Base-by-base conservation (phyloP, 495 filamentous ascomycete species). In the Penicillium longicatenatum region DNA sequence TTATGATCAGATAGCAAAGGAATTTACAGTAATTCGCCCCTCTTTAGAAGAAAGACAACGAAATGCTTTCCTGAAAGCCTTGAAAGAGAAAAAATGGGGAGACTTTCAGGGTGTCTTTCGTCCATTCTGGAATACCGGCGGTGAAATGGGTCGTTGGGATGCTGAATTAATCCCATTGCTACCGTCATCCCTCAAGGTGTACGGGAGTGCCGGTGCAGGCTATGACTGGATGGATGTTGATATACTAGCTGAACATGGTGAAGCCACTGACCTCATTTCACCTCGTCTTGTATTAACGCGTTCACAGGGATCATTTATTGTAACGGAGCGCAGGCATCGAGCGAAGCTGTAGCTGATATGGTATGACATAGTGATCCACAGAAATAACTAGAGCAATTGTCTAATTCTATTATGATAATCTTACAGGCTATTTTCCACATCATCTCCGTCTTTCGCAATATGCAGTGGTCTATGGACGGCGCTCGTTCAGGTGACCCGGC, bases 151-250 rank as follows among this genome's bases (percentile, higher is more conserved):
- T 11, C 50, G 57, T 11, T 59, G 57, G 57, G 57, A 59, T 54
- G 57, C 57, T 6, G 58, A 60, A 30, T 41, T 60, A 19, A 60
- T 60, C 26, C 57, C 50, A 19, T 14, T 59, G 11, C 22, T 59
- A 16, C 57, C 57, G 1, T 6, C 43, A 22, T 59, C 57, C 6
- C 12, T 59, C 16, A 59, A 50, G 33, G 51, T 59, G 17, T 59
- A 50, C 50, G 57, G 19, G 10, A 59, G 57, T 37, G 57, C 57
- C 17, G 57, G 57, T 22, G 57, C 57, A 6, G 57, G 57, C 3
- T 59, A 59, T 54, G 57, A 59, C 57, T 59, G 57, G 57, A 59
- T 59, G 57, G 57, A 59, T 45, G 57, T 59, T 7, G 57, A 59
- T 50, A 59, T 59, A 9, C 19, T 59, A 45, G 57, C 57, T 3